These are phyloP conservation scores for Metschnikowia kofuensis DNA, from an alignment of 805 yeast genomes.

Conservation along the genomic window DNA sequence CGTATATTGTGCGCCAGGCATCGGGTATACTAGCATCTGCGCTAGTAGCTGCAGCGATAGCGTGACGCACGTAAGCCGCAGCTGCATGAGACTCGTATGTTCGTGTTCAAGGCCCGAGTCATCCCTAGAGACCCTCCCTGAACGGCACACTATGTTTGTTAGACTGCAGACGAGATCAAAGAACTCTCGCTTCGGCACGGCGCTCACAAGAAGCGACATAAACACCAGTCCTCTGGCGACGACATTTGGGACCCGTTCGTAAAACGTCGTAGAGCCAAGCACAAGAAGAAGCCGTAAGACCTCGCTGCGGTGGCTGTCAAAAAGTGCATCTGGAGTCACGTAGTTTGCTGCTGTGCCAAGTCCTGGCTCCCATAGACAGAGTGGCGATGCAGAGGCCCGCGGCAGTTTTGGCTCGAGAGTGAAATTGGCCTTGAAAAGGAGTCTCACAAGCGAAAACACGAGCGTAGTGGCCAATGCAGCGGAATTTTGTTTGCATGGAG, in stretches of 20 bases:
- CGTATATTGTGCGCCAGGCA: constrained; percentile 41
- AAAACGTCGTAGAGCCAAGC: constrained; percentile 61
- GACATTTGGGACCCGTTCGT: constrained; percentile 40
- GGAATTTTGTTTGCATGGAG: neutral
- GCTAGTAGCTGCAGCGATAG: constrained; percentile 62
- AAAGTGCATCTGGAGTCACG: constrained; percentile 23
- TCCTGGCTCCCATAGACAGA: constrained; percentile 76
- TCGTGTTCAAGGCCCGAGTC: constrained; percentile 45
- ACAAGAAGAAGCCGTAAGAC: constrained; percentile 59
- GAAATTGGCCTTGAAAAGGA: constrained; percentile 58
- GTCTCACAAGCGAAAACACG: constrained; percentile 27
- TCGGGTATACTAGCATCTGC: constrained; percentile 58
- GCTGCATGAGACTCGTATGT: constrained; percentile 30
- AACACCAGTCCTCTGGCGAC: constrained; percentile 58
- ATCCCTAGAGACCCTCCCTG: constrained; percentile 35
- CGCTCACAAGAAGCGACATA: constrained; percentile 51
- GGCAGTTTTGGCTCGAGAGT: constrained; percentile 33
- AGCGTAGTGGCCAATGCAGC: constrained; percentile 2
- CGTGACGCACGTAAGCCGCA: constrained; percentile 48
- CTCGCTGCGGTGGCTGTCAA: constrained; percentile 68
- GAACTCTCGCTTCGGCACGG: constrained; percentile 46
- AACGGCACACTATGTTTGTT: constrained; percentile 58
- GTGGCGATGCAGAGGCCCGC: neutral
- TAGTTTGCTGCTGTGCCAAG: constrained; percentile 48
- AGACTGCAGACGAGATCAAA: constrained; percentile 64